These are phyloP conservation scores for Annulohypoxylon bovei DNA, from an alignment of 495 filamentous ascomycete genomes.

Conservation along the genomic window DNA sequence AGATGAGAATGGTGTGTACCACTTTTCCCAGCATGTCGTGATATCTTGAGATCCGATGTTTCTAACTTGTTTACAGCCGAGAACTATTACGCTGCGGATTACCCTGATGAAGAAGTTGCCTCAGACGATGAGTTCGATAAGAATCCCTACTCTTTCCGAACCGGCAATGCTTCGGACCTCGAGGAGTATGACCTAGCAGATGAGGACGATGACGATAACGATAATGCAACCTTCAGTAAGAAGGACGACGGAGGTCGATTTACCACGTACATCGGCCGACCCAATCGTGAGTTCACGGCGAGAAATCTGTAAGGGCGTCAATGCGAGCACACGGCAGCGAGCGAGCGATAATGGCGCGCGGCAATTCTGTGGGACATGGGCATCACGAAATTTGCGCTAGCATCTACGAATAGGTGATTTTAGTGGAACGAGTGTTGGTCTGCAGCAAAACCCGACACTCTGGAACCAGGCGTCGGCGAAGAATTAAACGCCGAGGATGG, in stretches of 20 bases:
- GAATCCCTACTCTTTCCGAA: constrained; percentile 58
- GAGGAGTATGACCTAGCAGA: constrained; percentile 51
- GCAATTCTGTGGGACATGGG: constrained; percentile 16
- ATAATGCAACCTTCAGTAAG: constrained; percentile 39
- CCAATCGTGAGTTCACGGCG: constrained; percentile 20
- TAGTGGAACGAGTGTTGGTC: constrained; percentile 22
- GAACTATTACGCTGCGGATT: constrained; percentile 64
- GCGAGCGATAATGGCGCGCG: constrained; percentile 20
- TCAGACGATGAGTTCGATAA: constrained; percentile 62
- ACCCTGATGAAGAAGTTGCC: constrained; percentile 66
- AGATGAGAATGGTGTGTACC: constrained; percentile 61
- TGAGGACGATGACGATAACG: constrained; percentile 40
- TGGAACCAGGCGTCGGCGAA: constrained; percentile 25
- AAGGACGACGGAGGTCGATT: constrained; percentile 23
- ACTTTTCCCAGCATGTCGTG: not conserved
- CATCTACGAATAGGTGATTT: constrained; percentile 10
- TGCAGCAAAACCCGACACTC: constrained; percentile 12
- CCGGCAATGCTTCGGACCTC: constrained; percentile 56
- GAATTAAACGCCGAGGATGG: constrained; percentile 6
- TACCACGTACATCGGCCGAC: constrained; percentile 39
- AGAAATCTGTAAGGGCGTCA: constrained; percentile 27
- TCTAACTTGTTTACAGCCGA: constrained; percentile 54
- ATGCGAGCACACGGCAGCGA: not conserved
- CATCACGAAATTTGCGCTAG: constrained; percentile 13
- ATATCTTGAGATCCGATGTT: not conserved